A percentile compares a stretch with the other conserved stretches of the same genome.
Conservation (phyloP, 2,329 filamentous ascomycete species). For the Acrocalymma vagum region DNA sequence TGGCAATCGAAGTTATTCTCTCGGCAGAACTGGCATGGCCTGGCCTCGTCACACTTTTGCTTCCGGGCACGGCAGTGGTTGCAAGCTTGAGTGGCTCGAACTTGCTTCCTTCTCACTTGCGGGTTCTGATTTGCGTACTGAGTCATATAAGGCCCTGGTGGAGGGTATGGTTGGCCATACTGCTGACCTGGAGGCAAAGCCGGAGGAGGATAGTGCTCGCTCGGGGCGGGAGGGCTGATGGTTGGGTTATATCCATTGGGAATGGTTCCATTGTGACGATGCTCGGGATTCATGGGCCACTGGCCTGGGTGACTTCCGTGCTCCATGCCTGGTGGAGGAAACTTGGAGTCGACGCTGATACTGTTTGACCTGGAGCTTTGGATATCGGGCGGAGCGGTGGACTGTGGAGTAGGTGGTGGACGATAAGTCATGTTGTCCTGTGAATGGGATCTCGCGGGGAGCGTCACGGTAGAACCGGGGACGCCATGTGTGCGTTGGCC, state of each 20-base stretch:
- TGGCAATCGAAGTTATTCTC: slow-evolving; percentile 86
- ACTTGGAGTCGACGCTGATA: slow-evolving; percentile 35
- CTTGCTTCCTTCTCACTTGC: slow-evolving; percentile 44
- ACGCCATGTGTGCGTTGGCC: slow-evolving; percentile 46
- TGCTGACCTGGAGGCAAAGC: slow-evolving; percentile 33
- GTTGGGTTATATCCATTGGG: slow-evolving; percentile 41
- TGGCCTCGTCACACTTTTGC: slow-evolving; percentile 52
- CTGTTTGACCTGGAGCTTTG: slow-evolving; percentile 34
- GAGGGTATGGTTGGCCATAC: slow-evolving; percentile 37
- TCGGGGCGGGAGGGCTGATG: slow-evolving; percentile 39
- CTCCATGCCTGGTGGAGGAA: slow-evolving; percentile 41
- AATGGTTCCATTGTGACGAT: slow-evolving; percentile 40
- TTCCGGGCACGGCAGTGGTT: slow-evolving; percentile 52
- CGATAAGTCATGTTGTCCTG: slow-evolving; percentile 46
- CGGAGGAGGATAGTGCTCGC: slow-evolving; percentile 39
- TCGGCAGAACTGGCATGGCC: slow-evolving; percentile 69
- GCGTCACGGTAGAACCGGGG: slow-evolving; percentile 39
- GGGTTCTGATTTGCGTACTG: slow-evolving; percentile 34
- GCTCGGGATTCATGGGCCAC: slow-evolving; percentile 43
- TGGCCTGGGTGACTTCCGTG: slow-evolving; percentile 41
- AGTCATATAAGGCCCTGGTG: slow-evolving; percentile 36
- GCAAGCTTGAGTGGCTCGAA: slow-evolving; percentile 71
- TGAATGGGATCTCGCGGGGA: slow-evolving; percentile 31
- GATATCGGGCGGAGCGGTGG: slow-evolving; percentile 29
- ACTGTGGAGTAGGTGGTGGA: slow-evolving; percentile 40